Conservation (phyloP, 1,284 basidiomycete species). For the Naganishia albida region DNA sequence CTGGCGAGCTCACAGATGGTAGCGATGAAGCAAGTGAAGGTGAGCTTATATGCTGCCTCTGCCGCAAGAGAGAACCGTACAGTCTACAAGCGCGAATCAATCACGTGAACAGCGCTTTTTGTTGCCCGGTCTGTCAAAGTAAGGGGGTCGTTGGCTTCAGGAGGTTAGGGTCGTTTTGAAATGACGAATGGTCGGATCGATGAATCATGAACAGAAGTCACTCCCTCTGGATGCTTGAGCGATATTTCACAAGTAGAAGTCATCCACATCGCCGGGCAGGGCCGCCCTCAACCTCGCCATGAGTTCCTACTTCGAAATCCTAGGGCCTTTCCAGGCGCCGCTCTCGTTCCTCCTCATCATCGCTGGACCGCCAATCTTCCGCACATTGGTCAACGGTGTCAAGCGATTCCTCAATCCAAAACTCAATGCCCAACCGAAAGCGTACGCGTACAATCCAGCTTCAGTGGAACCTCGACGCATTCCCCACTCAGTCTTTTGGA, state of each 20-base stretch:
- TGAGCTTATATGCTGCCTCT: constrained; percentile 18
- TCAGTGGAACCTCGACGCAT: constrained; percentile 6
- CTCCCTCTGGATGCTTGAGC: no score
- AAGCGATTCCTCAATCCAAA: constrained; percentile 12
- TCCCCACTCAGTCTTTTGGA: constrained; percentile 15
- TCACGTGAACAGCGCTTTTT: constrained; percentile 11
- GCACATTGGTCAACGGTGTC: constrained; percentile 5
- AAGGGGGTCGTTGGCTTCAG: not conserved
- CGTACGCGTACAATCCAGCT: constrained; percentile 1
- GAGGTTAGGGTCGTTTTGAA: not conserved
- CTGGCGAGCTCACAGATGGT: not conserved
- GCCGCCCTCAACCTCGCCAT: not conserved
- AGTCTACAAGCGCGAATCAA: constrained; percentile 11
- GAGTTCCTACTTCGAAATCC: constrained; percentile 18
- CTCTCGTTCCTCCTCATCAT: constrained; percentile 17
- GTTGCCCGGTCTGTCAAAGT: not conserved
- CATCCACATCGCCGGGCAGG: not conserved
- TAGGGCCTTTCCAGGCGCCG: constrained; percentile 19
- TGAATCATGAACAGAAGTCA: no score
- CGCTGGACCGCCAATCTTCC: constrained; percentile 20
- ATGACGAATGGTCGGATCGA: constrained; percentile 13
- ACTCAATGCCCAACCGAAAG: constrained; percentile 18
- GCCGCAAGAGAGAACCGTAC: not conserved
- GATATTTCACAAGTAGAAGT: no score
- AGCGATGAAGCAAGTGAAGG: no score